phyloP scores from a whole-genome alignment of 1,284 basidiomycete genomes.

The Cronartium quercuum region DNA sequence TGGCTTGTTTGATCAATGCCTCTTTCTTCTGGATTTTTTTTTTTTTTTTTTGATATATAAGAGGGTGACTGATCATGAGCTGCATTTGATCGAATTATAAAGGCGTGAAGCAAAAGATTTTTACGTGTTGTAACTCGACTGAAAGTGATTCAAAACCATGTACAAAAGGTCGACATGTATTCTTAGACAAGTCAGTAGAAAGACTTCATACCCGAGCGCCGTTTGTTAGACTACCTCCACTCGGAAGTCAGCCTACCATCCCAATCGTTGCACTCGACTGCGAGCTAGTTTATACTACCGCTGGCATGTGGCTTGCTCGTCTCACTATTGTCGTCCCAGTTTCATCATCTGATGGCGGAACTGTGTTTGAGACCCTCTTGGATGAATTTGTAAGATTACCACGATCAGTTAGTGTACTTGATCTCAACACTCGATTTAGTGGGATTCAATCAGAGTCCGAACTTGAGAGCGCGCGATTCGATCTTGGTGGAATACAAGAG shows the following conservation, averaged over 20 bases:
- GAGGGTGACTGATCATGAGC: not conserved
- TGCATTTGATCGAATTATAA: conserved; percentile 59
- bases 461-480: conserved; percentile 47
- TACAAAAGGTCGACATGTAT: conserved; percentile 45
- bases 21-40: conserved; percentile 44
- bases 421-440: conserved; percentile 63
- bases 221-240: conserved; percentile 48
- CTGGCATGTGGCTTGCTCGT: conserved; percentile 75
- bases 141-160: conserved; percentile 43
- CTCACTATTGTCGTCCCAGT: conserved; percentile 68
- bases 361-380: conserved; percentile 56
- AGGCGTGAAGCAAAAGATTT: conserved; percentile 51
- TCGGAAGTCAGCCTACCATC: conserved; percentile 29
- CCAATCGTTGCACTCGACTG: conserved; percentile 66
- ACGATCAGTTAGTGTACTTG: conserved; percentile 67
- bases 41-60: too few species aligned
- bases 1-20: conserved; percentile 41
- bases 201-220: conserved; percentile 63
- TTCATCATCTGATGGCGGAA: conserved; percentile 50
- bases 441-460: not conserved
- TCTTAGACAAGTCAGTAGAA: conserved; percentile 59
- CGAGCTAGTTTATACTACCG: conserved; percentile 87
- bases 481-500: conserved; percentile 61
- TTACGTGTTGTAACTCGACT: conserved; percentile 44
- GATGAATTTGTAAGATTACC: conserved; percentile 77